Percentiles rank a stretch among this genome's conserved stretches.
These are phyloP conservation scores for Triangularia verruculosa DNA, from an alignment of 2,329 filamentous ascomycete genomes.

Conservation along the genomic window DNA sequence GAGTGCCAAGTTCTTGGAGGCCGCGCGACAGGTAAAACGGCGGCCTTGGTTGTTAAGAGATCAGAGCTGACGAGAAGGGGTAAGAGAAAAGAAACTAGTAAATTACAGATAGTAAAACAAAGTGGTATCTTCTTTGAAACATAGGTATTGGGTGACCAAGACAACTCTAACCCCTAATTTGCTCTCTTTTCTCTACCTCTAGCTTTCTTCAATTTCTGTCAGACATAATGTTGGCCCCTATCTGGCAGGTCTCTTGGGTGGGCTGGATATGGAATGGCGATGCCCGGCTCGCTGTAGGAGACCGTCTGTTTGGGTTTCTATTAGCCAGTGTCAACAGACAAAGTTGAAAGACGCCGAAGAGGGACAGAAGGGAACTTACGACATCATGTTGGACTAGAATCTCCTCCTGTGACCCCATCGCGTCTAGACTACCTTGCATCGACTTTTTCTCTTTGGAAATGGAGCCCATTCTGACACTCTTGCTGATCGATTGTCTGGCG, in stretches of 20 bases:
- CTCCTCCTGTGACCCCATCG: conserved; percentile 24
- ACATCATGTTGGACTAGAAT: conserved; percentile 35
- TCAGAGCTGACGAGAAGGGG: neutral
- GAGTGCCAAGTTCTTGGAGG: neutral
- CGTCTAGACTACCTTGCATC: conserved; percentile 5
- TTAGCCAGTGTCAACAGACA: neutral
- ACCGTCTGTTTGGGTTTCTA: neutral
- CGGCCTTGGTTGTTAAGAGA: neutral
- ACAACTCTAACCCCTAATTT: neutral
- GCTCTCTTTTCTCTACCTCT: neutral
- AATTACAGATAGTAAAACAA: neutral
- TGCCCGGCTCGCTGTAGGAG: neutral
- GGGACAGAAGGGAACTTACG: conserved; percentile 3
- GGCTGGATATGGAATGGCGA: neutral
- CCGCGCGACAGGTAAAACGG: neutral
- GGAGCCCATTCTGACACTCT: conserved; percentile 20
- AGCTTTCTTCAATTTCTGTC: neutral
- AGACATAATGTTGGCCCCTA: neutral
- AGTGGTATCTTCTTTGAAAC: neutral
- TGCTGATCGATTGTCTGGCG: conserved; percentile 10
- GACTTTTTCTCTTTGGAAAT: conserved; percentile 19
- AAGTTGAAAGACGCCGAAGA: neutral
- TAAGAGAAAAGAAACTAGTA: neutral
- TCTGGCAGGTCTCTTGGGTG: neutral
- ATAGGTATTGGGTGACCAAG: neutral